phyloP scores from a whole-genome alignment of 169 alveolate species.

The Plasmodium gonderi region DNA sequence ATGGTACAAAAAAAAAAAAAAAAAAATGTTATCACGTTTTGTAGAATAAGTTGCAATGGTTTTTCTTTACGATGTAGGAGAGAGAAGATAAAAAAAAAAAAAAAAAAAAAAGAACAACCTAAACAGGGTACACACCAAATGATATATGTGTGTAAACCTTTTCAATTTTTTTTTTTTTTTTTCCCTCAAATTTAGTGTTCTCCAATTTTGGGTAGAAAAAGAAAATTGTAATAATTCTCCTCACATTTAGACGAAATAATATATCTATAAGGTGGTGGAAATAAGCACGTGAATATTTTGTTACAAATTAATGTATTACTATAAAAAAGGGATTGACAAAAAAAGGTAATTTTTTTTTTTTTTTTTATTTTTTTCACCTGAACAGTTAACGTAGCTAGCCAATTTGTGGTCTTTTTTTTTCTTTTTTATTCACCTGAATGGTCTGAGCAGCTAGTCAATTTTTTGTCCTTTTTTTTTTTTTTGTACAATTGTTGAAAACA shows the following conservation, averaged over 20 bases:
- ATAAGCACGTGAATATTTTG: too few species aligned
- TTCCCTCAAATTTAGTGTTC: too few species aligned
- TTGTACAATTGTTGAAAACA: background rate
- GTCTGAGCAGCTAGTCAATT: background rate
- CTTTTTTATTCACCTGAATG: background rate
- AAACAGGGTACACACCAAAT: background rate
- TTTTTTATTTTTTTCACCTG: background rate
- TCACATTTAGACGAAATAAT: too few species aligned
- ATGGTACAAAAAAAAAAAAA: too few species aligned
- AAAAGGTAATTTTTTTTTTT: background rate
- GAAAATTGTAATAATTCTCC: too few species aligned
- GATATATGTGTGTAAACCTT: background rate
- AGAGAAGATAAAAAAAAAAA: too few species aligned
- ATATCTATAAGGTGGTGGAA: too few species aligned
- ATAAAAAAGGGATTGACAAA: background rate
- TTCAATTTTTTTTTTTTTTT: background rate
- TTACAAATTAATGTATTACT: too few species aligned
- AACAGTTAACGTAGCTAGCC: background rate
- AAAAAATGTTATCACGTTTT: too few species aligned
- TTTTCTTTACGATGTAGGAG: too few species aligned
- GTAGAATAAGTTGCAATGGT: too few species aligned
- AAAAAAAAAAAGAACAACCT: background rate
- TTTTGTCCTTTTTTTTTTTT: background rate
- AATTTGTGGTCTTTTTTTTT: background rate
- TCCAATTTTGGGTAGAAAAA: too few species aligned